Conservation (phyloP, 805 yeast species). For the Starmerella gropengiesseri region DNA sequence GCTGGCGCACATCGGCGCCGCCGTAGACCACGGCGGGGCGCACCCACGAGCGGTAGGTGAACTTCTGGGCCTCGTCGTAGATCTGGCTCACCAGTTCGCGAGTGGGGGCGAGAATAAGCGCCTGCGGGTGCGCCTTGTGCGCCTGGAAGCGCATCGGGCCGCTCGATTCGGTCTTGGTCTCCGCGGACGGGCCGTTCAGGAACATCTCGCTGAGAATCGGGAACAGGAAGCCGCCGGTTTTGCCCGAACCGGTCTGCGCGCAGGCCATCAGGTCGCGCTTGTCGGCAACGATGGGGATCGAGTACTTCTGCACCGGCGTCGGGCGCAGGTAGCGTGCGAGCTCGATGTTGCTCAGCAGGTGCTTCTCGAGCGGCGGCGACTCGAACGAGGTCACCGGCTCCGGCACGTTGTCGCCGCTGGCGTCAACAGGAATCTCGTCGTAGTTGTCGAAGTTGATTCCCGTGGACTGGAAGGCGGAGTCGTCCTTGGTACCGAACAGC, state of each 20-base stretch:
- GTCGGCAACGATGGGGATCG: constrained; percentile 79
- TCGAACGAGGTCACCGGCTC: constrained; percentile 83
- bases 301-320: constrained; percentile 92
- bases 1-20: constrained; percentile 89
- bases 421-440: constrained; percentile 98
- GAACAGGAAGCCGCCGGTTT: constrained; percentile 98
- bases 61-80: constrained; percentile 88
- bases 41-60: constrained; percentile 97
- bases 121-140: constrained; percentile 85
- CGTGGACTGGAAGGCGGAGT: constrained; percentile 65
- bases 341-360: constrained; percentile 75
- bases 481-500: constrained; percentile 72
- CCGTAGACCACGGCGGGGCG: constrained; percentile 94
- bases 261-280: constrained; percentile 94
- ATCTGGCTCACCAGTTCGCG: constrained; percentile 98
- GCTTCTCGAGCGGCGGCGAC: constrained; percentile 79
- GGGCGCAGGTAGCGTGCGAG: constrained; percentile 89
- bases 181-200: constrained; percentile 64
- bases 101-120: constrained; percentile 94
- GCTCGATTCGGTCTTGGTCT: constrained; percentile 6
- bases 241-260: constrained; percentile 99
- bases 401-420: constrained; percentile 88
- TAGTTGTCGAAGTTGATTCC: constrained; percentile 98
- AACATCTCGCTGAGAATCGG: constrained; percentile 91
- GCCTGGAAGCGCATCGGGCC: constrained; percentile 26